A percentile compares a stretch with the other conserved stretches of the same genome.
Evolutionary conservation across 192 early-diverging fungal species (phyloP).

Genomic region (Linnemannia exigua): DNA sequence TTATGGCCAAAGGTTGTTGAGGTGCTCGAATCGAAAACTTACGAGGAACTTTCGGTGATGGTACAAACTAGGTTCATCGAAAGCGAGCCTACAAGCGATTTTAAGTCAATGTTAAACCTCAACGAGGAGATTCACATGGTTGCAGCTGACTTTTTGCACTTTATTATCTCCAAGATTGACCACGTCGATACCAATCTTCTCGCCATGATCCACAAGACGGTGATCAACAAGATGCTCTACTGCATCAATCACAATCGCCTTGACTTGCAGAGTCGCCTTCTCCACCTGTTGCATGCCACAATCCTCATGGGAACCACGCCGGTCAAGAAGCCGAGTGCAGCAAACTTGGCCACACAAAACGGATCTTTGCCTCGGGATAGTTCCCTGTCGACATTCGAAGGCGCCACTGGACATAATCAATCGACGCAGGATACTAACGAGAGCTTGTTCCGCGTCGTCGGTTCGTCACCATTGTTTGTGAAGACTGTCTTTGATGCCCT

Average conservation of each 20-base stretch:
- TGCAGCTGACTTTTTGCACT: slow-evolving; percentile 69
- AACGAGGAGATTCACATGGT: slow-evolving; percentile 70
- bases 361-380: slow-evolving; percentile 19
- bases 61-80: slow-evolving; percentile 52
- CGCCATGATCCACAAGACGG: slow-evolving; percentile 63
- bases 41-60: background rate
- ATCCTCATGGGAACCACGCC: slow-evolving; percentile 59
- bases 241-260: slow-evolving; percentile 65
- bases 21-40: background rate
- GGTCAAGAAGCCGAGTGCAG: slow-evolving; percentile 24
- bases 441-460: slow-evolving; percentile 34
- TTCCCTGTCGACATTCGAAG: slow-evolving; percentile 33
- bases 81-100: slow-evolving; percentile 55
- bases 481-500: slow-evolving; percentile 74
- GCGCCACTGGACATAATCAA: slow-evolving; percentile 2
- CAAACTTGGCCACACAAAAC: background rate
- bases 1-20: background rate
- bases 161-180: slow-evolving; percentile 68
- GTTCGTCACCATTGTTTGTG: slow-evolving; percentile 65
- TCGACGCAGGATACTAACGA: slow-evolving; percentile 21
- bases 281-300: slow-evolving; percentile 68
- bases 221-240: slow-evolving; percentile 70
- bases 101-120: slow-evolving; percentile 39
- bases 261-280: slow-evolving; percentile 71
- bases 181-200: slow-evolving; percentile 63